Conservation (phyloP, 768 basidiomycete genomes). For the Leccinum ochraceum region DNA sequence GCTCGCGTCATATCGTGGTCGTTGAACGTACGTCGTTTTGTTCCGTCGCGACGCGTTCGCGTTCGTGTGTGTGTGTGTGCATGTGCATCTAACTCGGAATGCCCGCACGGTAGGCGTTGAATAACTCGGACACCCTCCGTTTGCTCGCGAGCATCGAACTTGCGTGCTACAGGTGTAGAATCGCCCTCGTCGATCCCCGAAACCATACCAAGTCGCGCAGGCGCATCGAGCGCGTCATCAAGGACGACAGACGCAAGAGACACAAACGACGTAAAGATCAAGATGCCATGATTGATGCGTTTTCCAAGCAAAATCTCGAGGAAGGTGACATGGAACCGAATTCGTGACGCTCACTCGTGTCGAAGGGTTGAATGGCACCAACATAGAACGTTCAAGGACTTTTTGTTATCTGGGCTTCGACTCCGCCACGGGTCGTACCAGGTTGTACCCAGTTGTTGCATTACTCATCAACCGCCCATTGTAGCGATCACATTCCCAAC, state of each 20-base stretch:
- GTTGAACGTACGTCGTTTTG: conserved; percentile 58
- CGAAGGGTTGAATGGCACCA: conserved; percentile 12
- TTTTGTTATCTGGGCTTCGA: conserved; percentile 10
- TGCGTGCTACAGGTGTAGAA: conserved; percentile 76
- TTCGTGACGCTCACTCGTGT: conserved; percentile 20
- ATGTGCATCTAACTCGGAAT: conserved; percentile 13
- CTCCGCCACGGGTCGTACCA: conserved; percentile 5
- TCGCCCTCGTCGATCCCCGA: conserved; percentile 67
- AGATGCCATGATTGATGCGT: conserved; percentile 79
- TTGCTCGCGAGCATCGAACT: conserved; percentile 83
- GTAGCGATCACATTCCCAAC: conserved; percentile 19
- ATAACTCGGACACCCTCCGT: conserved; percentile 80
- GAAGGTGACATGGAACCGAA: conserved; percentile 28
- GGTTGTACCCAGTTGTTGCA: conserved; percentile 24
- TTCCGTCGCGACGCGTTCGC: conserved; percentile 2
- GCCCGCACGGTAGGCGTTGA: conserved; percentile 57
- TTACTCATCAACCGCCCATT: conserved; percentile 23
- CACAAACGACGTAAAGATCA: conserved; percentile 84
- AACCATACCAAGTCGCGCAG: conserved; percentile 63
- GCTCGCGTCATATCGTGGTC: conserved; percentile 82
- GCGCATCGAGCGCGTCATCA: conserved; percentile 78
- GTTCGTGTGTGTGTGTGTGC: neutral
- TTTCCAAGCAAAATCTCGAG: conserved; percentile 54
- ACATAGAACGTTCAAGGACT: conserved; percentile 15
- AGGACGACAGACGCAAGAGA: conserved; percentile 78